These are phyloP conservation scores for Pyrenula massariospora DNA, from an alignment of 495 filamentous ascomycete genomes.

Conservation along the genomic window DNA sequence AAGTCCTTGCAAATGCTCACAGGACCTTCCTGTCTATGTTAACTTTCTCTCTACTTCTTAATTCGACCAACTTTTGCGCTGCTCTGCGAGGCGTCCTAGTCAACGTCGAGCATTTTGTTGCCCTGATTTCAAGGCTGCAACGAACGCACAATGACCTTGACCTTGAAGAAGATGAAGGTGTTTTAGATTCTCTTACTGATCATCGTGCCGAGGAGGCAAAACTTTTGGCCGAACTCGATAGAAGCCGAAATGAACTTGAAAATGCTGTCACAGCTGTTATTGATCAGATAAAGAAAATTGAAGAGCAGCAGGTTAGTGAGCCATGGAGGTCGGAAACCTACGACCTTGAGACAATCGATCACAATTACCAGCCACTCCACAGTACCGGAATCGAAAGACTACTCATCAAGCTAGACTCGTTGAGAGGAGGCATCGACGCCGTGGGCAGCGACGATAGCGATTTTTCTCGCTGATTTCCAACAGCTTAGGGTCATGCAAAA, in stretches of 20 bases:
- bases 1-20: conserved; percentile 71
- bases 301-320: conserved; percentile 11
- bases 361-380: conserved; percentile 49
- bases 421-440: neutral
- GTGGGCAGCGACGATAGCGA: neutral
- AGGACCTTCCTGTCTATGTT: conserved; percentile 59
- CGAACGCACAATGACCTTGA: conserved; percentile 60
- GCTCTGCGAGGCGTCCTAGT: conserved; percentile 59
- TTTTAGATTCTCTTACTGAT: conserved; percentile 61
- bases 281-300: conserved; percentile 20
- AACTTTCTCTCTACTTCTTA: conserved; percentile 56
- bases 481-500: no score
- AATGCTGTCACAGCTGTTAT: neutral
- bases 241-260: conserved; percentile 39
- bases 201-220: conserved; percentile 56
- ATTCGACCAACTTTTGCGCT: conserved; percentile 54
- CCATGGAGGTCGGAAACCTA: conserved; percentile 6
- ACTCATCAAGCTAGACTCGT: conserved; percentile 72
- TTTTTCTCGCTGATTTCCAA: no score
- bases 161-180: conserved; percentile 66
- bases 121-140: conserved; percentile 60
- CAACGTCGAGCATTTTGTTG: conserved; percentile 65
- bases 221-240: conserved; percentile 44
- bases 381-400: conserved; percentile 66
- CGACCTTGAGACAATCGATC: conserved; percentile 17